Base-by-base conservation (phyloP, 805 yeast species). In the Starmerella asiatica region DNA sequence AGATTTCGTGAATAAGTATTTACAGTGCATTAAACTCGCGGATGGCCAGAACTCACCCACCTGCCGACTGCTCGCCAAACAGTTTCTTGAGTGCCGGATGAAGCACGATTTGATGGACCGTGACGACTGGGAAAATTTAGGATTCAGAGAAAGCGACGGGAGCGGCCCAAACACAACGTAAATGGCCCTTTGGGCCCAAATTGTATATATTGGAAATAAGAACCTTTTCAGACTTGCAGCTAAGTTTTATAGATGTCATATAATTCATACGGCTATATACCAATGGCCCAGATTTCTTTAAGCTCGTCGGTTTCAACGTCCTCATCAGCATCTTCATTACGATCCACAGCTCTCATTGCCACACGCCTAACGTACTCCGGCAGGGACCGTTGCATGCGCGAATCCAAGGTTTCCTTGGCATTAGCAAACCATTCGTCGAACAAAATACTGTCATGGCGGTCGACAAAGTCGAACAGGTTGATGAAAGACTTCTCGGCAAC, bases 401-500 rank as follows among this genome's bases (percentile, higher is more conserved):
- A 45, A 7, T 49, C 48, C 21, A 54, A 32, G 2, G 37, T 32
- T 40, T 65, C 58, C 14, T 64, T 55, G 1, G 58, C 52, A 1
- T 50, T 39, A 3, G 39, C 50, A 40, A 80, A 70, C 95, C 95
- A 88, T 9, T 52, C 52, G 39, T 69, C 70, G 62, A 82, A 84
- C 20, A 60, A 56, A 1, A 46, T 58, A 61, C 70, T 56, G 17
- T 66, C 63, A 8, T 62, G 70, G 4, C 53, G 53, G 46, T 80
- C 94, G 24, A 81, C 77, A 50, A 88, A 63, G 35, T 70, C 66
- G 60, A 85, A 79, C 15, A 84, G 56, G 2, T 82, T 73, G 48
- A 86, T 57, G 57, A 71, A 85, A 1, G 93, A 85, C 63, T 83
- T 83, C 58, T 88, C 98, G 6, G 94, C 94, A 1, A 96, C 95